phyloP scores from a whole-genome alignment of 768 basidiomycete genomes.

The Holtermannia corniformis region DNA sequence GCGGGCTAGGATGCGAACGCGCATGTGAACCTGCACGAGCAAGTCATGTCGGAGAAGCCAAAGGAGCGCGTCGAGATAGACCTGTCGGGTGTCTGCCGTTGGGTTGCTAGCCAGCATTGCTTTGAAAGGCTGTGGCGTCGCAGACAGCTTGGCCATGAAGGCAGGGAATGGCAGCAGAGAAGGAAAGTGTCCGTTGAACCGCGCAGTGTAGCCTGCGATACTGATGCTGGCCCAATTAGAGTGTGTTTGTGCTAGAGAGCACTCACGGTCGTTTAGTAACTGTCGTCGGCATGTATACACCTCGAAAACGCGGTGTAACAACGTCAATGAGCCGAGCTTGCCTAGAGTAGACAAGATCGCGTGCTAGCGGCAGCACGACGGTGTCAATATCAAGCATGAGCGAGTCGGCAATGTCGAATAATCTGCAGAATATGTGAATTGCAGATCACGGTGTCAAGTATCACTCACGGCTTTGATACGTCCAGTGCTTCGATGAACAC shows the following conservation, averaged over 20 bases:
- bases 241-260: slow-evolving; percentile 45
- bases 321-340: slow-evolving; percentile 82
- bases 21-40: slow-evolving; percentile 72
- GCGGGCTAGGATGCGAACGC: slow-evolving; percentile 73
- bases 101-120: slow-evolving; percentile 52
- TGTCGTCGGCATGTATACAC: slow-evolving; percentile 59
- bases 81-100: slow-evolving; percentile 49
- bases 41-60: slow-evolving; percentile 89
- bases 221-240: slow-evolving; percentile 40
- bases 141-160: slow-evolving; percentile 66
- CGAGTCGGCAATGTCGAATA: slow-evolving; percentile 36
- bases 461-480: slow-evolving; percentile 33
- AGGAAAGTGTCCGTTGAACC: slow-evolving; percentile 14
- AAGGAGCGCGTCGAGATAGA: slow-evolving; percentile 71
- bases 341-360: slow-evolving; percentile 82
- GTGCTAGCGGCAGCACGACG: slow-evolving; percentile 80
- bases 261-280: slow-evolving; percentile 31
- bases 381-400: slow-evolving; percentile 36
- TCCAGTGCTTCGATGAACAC: slow-evolving; percentile 31
- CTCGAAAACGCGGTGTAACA: slow-evolving; percentile 67
- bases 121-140: slow-evolving; percentile 59
- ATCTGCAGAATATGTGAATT: slow-evolving; percentile 11
- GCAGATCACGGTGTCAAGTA: background rate
- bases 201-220: slow-evolving; percentile 45
- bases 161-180: slow-evolving; percentile 40